Evolutionary conservation across 2,329 filamentous ascomycete species (phyloP), one percentile per base, ranked within the genome.

Genomic region (Orbilia quercus): DNA sequence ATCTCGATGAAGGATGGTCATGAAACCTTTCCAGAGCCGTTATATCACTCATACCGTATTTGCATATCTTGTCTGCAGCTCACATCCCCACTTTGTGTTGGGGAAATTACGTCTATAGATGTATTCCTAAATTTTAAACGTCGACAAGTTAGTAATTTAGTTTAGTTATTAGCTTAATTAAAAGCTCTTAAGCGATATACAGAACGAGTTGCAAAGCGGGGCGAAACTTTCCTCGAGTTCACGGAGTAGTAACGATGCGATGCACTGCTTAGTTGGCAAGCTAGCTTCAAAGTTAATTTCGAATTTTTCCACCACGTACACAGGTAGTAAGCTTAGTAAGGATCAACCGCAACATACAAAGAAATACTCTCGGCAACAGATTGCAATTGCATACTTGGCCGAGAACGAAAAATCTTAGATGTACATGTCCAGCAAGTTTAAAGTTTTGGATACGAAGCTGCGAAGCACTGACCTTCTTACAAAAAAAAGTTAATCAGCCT

Each of bases 1-100:
- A 59, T 59, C 55, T 16, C 55, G 55, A 48, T n/a, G n/a, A 16
- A 59, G 38, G 55, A 40, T 59, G 16, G 4, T 42, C 25, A 7
- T 22, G 20, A 6, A 20, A 34, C 20, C 47, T 16, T 9, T 22
- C 42, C 20, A 45, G 42, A 9, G 9, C 16, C 16, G 42, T 6
- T 18, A 22, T 45, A 40, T 40, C 28, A 9, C 28, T 31, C 28
- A 31, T 31, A 31, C 9, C 28, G 11, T 1, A 57, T 57, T 31
- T 31, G 18, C 11, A 9, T 25, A 18, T 44, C 14, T 44, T 57
- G 53, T 36, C 18, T 42, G 36, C 44, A 36, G 53, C 34, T 28
- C 31, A 14, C 11, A 12, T n/a, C 38, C 40, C 53, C 53, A 57
- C 38, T 31, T 44, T 57, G 53, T 7, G 38, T 25, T 44, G 12